Evolutionary conservation across 768 basidiomycete species (phyloP).

Genomic region (Hebeloma cylindrosporum): DNA sequence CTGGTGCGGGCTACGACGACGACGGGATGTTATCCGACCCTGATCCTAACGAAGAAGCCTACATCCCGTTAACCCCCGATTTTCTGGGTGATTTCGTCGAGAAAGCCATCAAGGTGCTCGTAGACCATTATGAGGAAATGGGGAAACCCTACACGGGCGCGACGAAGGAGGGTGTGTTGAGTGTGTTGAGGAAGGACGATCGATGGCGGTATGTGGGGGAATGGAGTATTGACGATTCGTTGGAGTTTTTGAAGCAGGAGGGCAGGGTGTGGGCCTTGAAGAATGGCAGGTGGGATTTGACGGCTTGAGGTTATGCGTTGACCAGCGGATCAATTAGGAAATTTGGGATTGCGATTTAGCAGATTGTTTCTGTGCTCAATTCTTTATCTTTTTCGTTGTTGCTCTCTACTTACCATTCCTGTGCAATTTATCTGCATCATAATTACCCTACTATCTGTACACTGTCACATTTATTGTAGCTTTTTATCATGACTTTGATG

Average conservation of each 20-base stretch:
- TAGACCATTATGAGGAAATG: conserved; percentile 17
- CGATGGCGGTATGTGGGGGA: conserved; percentile 65
- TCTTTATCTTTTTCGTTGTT: no score
- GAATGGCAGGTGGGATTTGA: conserved; percentile 42
- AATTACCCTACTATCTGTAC: no score
- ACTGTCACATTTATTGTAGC: no score
- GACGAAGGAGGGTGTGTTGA: conserved; percentile 47
- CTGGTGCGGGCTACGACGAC: conserved; percentile 25
- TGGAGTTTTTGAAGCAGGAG: conserved; percentile 45
- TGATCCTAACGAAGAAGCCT: conserved; percentile 58
- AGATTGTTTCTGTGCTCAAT: no score
- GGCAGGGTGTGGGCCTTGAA: conserved; percentile 38
- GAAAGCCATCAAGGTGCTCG: conserved; percentile 37
- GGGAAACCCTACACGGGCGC: conserved; percentile 28
- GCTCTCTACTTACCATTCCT: no score
- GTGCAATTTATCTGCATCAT: no score
- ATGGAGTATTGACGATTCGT: conserved; percentile 63
- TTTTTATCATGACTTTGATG: no score
- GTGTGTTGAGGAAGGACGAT: conserved; percentile 52
- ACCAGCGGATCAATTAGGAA: no score
- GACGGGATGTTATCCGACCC: conserved; percentile 54
- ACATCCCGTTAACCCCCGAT: conserved; percentile 56
- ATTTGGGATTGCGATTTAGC: no score
- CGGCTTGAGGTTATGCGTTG: conserved; percentile 26
- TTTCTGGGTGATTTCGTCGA: conserved; percentile 51